Base-by-base conservation (phyloP, 352 stramenopile species). In the Blastocystis sp. region DNA sequence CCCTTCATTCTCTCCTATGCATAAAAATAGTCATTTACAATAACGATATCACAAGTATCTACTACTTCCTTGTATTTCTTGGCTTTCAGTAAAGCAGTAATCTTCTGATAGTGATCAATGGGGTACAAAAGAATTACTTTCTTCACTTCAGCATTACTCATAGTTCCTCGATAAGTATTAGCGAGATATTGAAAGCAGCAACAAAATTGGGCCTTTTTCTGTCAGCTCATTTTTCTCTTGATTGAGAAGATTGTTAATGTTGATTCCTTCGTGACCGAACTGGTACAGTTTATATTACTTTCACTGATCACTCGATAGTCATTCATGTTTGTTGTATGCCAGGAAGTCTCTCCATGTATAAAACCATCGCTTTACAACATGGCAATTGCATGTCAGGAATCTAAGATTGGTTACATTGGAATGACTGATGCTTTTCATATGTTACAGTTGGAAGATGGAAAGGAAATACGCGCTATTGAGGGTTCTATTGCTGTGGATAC, bases 21-120 rank as follows among this genome's bases (percentile, higher is more conserved):
- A 46, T 74, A 19, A 74, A n/a, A 9, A 14, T 6, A 43, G 6
- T 0, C 3, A 14, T 29, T n/a, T 32, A 32, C 7, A 32, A 2
- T 52, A 29, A 49, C 63, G 63, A 74, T 74, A 74, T 74, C 63
- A 37, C 63, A 74, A 46, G 7, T 19, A n/a, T 74, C 63, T 19
- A 54, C 19, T 7, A 43, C 63, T 21, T 74, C 51, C 1, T 74
- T 51, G 35, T 46, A 74, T 11, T 74, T 12, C 32, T 74, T 74
- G 63, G 63, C 21, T 51, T 74, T 74, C 29, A 74, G 29, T n/a
- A 46, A 21, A 37, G 24, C 63, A 46, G 35, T 74, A 6, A 74
- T 43, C 32, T 74, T 74, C 63, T 74, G 27, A 2, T 49, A 21
- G 6, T 74, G 3, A n/a, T 14, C 2, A 32, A 61, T 5, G 24